phyloP scores from a whole-genome alignment of 768 basidiomycete genomes.

The Boletus rufocinnamomeus region DNA sequence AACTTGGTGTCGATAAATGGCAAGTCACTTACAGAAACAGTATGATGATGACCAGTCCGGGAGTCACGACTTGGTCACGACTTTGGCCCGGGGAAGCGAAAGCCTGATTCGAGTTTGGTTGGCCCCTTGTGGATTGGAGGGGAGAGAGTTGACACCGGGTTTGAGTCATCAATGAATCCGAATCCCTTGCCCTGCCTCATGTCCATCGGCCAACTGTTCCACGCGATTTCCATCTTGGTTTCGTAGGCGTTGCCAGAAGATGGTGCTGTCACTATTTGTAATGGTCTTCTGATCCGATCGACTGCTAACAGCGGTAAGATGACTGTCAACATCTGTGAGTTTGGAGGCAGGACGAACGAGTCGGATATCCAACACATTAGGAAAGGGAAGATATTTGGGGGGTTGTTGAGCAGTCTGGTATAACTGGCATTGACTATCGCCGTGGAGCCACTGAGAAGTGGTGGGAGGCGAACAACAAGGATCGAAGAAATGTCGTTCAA shows the following conservation, averaged over 20 bases:
- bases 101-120: background rate
- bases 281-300: background rate
- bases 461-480: constrained; percentile 22
- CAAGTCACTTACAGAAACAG: constrained; percentile 10
- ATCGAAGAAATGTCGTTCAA: constrained; percentile 3
- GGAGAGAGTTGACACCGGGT: background rate
- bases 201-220: constrained; percentile 10
- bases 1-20: background rate
- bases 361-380: background rate
- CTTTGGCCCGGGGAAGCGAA: no score
- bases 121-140: background rate
- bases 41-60: background rate
- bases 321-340: background rate
- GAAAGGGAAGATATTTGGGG: background rate
- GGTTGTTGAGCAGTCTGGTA: no score
- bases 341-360: background rate
- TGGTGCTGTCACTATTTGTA: no score
- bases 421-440: constrained; percentile 15
- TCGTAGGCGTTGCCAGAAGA: background rate
- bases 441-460: constrained; percentile 21
- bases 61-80: constrained; percentile 1
- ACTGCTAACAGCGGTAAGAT: background rate
- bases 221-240: constrained; percentile 20
- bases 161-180: constrained; percentile 3
- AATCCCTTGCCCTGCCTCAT: constrained; percentile 20